These are phyloP conservation scores for Clitocybe nebularis DNA, from an alignment of 1,284 basidiomycete genomes.

Conservation along the genomic window DNA sequence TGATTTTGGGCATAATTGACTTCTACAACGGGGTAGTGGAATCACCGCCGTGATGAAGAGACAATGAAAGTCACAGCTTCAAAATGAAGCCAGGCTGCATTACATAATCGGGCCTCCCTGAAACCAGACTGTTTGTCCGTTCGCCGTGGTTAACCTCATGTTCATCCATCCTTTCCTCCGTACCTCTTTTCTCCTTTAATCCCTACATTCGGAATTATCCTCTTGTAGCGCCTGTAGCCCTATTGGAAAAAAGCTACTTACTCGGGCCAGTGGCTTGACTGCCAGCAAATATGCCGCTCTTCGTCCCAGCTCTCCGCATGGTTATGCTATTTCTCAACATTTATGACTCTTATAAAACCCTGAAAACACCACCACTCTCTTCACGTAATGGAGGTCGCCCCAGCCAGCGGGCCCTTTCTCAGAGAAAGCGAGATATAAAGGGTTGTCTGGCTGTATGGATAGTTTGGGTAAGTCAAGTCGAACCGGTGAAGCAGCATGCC, in stretches of 20 bases:
- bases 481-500: conserved; percentile 1
- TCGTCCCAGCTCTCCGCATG: conserved; percentile 64
- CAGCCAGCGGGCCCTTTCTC: conserved; percentile 60
- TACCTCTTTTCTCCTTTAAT: no score
- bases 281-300: conserved; percentile 52
- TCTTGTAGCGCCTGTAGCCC: no score
- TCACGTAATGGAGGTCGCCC: conserved; percentile 57
- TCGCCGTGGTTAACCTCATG: conserved; percentile 10
- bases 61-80: conserved; percentile 1
- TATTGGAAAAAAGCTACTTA: no score
- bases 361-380: conserved; percentile 62
- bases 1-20: conserved; percentile 85
- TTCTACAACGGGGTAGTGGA: background rate
- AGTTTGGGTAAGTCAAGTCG: conserved; percentile 60
- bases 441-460: conserved; percentile 79
- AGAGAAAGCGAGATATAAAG: conserved; percentile 79
- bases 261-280: conserved; percentile 3
- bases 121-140: conserved; percentile 12
- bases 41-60: conserved; percentile 2
- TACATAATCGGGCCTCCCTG: conserved; percentile 16
- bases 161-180: conserved; percentile 3
- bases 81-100: no score
- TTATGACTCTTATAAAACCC: conserved; percentile 78
- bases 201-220: no score
- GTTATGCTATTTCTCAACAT: conserved; percentile 72